Base-by-base conservation (phyloP, 441 rosid species). In the Mallotus repandus region DNA sequence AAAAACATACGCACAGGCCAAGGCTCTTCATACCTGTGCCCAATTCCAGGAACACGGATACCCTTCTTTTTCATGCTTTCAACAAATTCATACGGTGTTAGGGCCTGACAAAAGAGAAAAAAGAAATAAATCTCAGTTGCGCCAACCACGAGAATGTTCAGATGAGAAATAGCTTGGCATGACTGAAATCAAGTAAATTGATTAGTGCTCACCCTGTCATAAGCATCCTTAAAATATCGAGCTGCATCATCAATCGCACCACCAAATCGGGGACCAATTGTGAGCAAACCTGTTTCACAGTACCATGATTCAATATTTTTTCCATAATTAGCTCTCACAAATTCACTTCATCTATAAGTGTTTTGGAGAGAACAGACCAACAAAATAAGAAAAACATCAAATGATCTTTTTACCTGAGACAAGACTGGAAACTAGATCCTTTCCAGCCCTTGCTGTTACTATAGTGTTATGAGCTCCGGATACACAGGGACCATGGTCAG, bases 231-330 rank as follows among this genome's bases (percentile, higher is more conserved):
- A 77, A 92, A 95, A 85, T 89, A 95, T 76, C 97, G 86, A 77
- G 99, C 97, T 67, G 96, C 98, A 74, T 95, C 98, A 76, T 95
- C 98, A 82, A 95, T 88, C 69, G 99, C 99, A 78, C 98, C 98
- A 81, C 98, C 99, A 79, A 95, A 95, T 83, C 98, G 91, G 4
- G 99, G 99, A 76, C 99, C 99, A 70, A 95, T 92, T 15, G 98
- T 95, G 48, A 95, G 85, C 86, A 95, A 85, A 81, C 99, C 98
- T 91, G 89, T 81, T 70, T 53, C 60, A 76, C 61, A 68, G 68
- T 65, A 76, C 69, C 81, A 61, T 63, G 16, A 70, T 69, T 75
- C 32, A 79, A 56, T 52, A 50, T 72, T 70, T n/a, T 55, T 45
- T 48, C 21, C 57, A 14, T 13, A 45, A 73, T 59, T 22, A 54